phyloP scores from a whole-genome alignment of 805 yeast genomes.

The Saccharomycopsis amapae region DNA sequence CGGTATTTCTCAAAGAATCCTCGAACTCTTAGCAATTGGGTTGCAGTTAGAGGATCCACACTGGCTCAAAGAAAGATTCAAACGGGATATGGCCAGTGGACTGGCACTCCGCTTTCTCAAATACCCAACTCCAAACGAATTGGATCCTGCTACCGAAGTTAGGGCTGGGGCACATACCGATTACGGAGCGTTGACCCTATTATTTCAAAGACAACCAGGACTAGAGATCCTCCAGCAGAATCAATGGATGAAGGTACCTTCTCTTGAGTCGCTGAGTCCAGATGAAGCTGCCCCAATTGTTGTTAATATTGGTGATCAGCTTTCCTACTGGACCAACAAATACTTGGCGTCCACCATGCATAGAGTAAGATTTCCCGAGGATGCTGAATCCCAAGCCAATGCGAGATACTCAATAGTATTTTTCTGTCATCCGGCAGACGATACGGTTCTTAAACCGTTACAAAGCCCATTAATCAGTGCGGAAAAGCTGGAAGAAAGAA shows the following conservation, averaged over 20 bases:
- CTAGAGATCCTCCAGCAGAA: conserved; percentile 53
- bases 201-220: conserved; percentile 68
- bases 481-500: conserved; percentile 37
- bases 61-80: conserved; percentile 62
- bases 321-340: conserved; percentile 77
- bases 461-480: conserved; percentile 44
- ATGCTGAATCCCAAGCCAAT: conserved; percentile 43
- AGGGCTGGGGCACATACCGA: conserved; percentile 86
- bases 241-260: conserved; percentile 66
- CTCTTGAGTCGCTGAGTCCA: conserved; percentile 35
- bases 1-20: conserved; percentile 39
- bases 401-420: conserved; percentile 74
- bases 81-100: conserved; percentile 45
- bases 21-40: conserved; percentile 54
- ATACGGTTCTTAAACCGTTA: conserved; percentile 57
- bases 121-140: conserved; percentile 52
- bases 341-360: conserved; percentile 65
- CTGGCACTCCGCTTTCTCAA: conserved; percentile 61
- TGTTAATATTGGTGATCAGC: conserved; percentile 70
- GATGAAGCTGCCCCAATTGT: conserved; percentile 66
- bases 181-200: conserved; percentile 65
- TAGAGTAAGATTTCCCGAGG: conserved; percentile 55
- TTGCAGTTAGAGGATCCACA: conserved; percentile 50
- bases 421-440: conserved; percentile 69
- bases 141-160: conserved; percentile 44